Base-by-base conservation (phyloP, 1,284 basidiomycete genomes). In the Ceratobasidium sp. region DNA sequence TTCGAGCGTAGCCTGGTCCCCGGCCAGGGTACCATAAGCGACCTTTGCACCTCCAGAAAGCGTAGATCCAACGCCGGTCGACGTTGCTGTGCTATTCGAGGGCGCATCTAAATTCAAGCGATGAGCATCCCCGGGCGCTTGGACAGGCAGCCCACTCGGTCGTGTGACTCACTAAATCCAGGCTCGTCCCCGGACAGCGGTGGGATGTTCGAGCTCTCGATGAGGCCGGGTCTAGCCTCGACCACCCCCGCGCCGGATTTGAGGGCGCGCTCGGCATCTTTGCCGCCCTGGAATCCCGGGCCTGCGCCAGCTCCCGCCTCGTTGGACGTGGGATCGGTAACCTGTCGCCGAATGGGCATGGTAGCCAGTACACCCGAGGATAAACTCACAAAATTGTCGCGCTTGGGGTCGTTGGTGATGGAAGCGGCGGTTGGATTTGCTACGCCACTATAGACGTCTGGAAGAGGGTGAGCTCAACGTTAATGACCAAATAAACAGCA, bases 241-340 rank as follows among this genome's bases (percentile, higher is more conserved):
- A 75, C 69, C 12, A 75, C 74, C 16, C 74, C 74, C 4, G 74
- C 67, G 8, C 36, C 56, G 6, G 66, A 14, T 46, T 69, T 71
- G 30, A 75, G 48, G 25, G 73, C 60, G 11, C 61, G 44, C 33
- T 72, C 70, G 30, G 74, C 74, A 36, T 72, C 73, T 40, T 69
- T 51, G 16, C 74, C 74, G 33, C 69, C 73, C 16, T 69, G 49
- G 72, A 75, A 73, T 33, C 38, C 69, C 25, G 72, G 66, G n/a
- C 73, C 73, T 16, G 74, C 73, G 1, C 74, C 74, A 5, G 74
- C 74, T 40, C 74, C 73, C 18, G 60, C 61, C 11, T 75, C 73
- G 0, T 49, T 49, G 7, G 61, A 46, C 12, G 74, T 72, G 12
- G 74, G 72, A 38, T 73, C 72, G 8, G 36, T 46, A 5, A 75